Conservation (phyloP, 192 early-diverging fungal genomes). For the Pilobolus umbonatus region DNA sequence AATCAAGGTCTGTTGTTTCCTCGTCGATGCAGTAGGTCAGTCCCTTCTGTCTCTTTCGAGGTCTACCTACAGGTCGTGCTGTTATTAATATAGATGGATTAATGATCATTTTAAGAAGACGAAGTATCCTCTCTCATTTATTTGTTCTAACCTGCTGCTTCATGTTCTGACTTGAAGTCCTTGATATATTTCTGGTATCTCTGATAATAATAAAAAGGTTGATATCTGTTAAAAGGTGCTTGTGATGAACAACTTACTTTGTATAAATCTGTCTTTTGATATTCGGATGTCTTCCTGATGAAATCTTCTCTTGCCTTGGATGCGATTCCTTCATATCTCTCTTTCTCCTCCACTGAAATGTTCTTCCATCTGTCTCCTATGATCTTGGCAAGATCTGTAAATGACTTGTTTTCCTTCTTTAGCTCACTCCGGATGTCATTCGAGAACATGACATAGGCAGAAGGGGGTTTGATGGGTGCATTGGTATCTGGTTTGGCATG, state of each 20-base stretch:
- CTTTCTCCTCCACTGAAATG: slow-evolving; percentile 26
- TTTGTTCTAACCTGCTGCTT: slow-evolving; percentile 22
- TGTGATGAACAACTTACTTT: slow-evolving; percentile 14
- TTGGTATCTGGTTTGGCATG: slow-evolving; percentile 45
- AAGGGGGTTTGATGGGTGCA: slow-evolving; percentile 41
- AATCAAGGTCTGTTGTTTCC: not conserved
- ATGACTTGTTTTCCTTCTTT: slow-evolving; percentile 31
- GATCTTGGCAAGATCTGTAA: slow-evolving; percentile 42
- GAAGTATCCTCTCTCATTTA: not conserved
- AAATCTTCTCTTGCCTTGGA: slow-evolving; percentile 30
- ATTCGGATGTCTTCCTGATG: slow-evolving; percentile 17
- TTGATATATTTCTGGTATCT: slow-evolving; percentile 36
- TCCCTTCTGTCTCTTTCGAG: slow-evolving; percentile 13
- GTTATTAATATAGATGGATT: not conserved
- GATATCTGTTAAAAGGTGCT: not conserved
- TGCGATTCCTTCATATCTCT: slow-evolving; percentile 29
- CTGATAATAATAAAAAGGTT: slow-evolving; percentile 8
- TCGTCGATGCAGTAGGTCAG: not conserved
- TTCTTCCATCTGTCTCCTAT: slow-evolving; percentile 46
- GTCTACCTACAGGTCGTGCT: slow-evolving; percentile 26
- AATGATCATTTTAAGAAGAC: slow-evolving; percentile 1
- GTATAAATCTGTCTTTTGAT: slow-evolving; percentile 34
- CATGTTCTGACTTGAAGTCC: slow-evolving; percentile 38
- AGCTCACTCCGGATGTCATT: slow-evolving; percentile 40
- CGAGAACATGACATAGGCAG: slow-evolving; percentile 47